Conservation (phyloP, 495 filamentous ascomycete genomes). For the Lepidopterella palustris region DNA sequence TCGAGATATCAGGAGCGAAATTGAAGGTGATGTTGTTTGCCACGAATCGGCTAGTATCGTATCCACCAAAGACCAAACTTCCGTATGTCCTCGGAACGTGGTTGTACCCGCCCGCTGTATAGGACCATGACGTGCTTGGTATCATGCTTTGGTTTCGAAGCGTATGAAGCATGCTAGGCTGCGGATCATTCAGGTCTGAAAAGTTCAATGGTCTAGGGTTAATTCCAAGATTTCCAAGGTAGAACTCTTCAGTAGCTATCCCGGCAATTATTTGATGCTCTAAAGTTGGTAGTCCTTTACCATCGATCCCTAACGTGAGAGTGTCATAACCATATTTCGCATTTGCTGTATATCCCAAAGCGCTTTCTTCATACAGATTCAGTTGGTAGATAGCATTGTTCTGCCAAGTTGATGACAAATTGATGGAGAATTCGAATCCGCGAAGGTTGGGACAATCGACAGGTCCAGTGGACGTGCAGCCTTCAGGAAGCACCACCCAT, state of each 20-base stretch:
- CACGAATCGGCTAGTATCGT: conserved; percentile 46
- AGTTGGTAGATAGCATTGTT: conserved; percentile 49
- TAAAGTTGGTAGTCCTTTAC: conserved; percentile 31
- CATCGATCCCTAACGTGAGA: conserved; percentile 32
- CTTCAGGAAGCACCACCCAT: conserved; percentile 48
- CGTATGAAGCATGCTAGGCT: conserved; percentile 41
- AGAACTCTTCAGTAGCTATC: conserved; percentile 49
- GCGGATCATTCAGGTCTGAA: conserved; percentile 27
- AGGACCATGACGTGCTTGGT: conserved; percentile 47
- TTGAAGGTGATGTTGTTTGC: conserved; percentile 38
- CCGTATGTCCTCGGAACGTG: conserved; percentile 45
- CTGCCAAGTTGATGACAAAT: conserved; percentile 51
- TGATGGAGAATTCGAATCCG: conserved; percentile 48
- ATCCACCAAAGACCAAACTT: conserved; percentile 50
- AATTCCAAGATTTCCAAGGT: conserved; percentile 53
- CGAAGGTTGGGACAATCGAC: conserved; percentile 35
- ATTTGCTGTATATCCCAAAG: conserved; percentile 46
- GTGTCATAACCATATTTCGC: conserved; percentile 57
- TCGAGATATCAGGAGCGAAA: conserved; percentile 43
- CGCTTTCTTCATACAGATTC: conserved; percentile 44
- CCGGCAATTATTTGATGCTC: conserved; percentile 47
- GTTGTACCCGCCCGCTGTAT: conserved; percentile 51
- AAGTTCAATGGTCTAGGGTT: conserved; percentile 40
- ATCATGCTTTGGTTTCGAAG: conserved; percentile 43
- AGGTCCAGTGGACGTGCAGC: conserved; percentile 40